Percentiles rank a stretch among this genome's conserved stretches.
Conservation (phyloP, 176 grass and related monocot genomes). For the Pontederia crassipes region DNA sequence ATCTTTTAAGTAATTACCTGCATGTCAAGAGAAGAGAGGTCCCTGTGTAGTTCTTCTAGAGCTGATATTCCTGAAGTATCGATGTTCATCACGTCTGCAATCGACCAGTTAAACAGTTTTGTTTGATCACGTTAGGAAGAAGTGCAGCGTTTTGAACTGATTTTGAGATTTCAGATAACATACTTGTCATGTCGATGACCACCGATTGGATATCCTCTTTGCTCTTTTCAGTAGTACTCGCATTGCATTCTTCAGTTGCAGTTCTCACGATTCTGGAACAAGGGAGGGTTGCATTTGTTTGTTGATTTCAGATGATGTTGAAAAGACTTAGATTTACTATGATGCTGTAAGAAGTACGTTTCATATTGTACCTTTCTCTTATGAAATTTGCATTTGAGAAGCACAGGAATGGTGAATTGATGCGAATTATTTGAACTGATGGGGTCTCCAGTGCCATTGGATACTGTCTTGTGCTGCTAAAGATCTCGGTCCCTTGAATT, state of each 20-base stretch:
- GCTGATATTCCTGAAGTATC: conserved; percentile 73
- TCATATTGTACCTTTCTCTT: conserved; percentile 59
- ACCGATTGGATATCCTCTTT: conserved; percentile 45
- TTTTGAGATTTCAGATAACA: neutral
- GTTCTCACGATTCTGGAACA: conserved; percentile 46
- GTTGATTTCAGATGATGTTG: neutral
- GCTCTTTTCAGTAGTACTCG: conserved; percentile 21
- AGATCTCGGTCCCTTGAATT: conserved; percentile 69
- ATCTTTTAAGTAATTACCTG: conserved; percentile 39
- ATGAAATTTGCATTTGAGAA: conserved; percentile 78
- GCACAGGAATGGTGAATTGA: conserved; percentile 70
- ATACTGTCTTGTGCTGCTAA: conserved; percentile 71
- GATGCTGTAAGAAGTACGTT: neutral
- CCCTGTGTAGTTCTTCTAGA: conserved; percentile 69
- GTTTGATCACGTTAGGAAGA: neutral
- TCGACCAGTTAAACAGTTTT: neutral
- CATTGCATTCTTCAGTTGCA: conserved; percentile 37
- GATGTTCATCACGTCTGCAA: conserved; percentile 67
- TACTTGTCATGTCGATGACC: conserved; percentile 91
- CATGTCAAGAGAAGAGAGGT: conserved; percentile 37
- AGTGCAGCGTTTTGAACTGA: neutral
- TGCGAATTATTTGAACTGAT: conserved; percentile 40
- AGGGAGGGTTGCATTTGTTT: neutral
- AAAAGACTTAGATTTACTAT: neutral
- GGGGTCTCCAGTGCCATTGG: conserved; percentile 44